Evolutionary conservation across 2,329 filamentous ascomycete genomes (phyloP).

Genomic region (Fusarium brachygibbosum): DNA sequence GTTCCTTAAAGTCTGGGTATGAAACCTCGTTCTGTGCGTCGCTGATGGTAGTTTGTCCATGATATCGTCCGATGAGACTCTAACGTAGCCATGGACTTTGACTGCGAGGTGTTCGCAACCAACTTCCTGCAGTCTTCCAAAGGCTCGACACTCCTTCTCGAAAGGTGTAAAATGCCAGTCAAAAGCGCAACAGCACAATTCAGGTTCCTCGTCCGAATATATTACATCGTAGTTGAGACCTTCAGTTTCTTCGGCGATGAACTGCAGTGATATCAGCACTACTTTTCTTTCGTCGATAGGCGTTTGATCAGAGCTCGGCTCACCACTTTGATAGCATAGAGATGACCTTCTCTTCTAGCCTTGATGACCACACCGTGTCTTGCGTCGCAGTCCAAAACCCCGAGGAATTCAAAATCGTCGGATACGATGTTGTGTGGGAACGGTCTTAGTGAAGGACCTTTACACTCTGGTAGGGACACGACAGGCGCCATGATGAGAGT

Average conservation of each 20-base stretch:
- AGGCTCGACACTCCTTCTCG: constrained; percentile 24
- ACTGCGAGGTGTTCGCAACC: constrained; percentile 9
- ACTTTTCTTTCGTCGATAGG: neutral
- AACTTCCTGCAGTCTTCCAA: constrained; percentile 7
- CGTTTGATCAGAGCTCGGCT: neutral
- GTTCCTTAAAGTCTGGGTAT: neutral
- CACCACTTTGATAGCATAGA: constrained; percentile 15
- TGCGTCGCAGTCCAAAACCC: neutral
- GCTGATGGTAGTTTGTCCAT: neutral
- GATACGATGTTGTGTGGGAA: neutral
- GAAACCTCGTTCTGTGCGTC: neutral
- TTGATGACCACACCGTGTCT: constrained; percentile 5
- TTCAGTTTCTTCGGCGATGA: neutral
- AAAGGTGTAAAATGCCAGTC: constrained; percentile 19
- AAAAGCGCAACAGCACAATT: neutral
- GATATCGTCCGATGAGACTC: neutral
- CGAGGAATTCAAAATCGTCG: neutral
- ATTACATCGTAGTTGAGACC: neutral
- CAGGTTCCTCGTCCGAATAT: rapidly evolving
- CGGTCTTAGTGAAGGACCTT: neutral
- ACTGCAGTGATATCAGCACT: neutral
- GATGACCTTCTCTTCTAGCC: neutral
- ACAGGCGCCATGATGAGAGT: neutral
- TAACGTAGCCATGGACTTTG: constrained; percentile 20
- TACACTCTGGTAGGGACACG: neutral